Conservation (phyloP, 805 yeast species). For the Zygotorulaspora chibaensis region DNA sequence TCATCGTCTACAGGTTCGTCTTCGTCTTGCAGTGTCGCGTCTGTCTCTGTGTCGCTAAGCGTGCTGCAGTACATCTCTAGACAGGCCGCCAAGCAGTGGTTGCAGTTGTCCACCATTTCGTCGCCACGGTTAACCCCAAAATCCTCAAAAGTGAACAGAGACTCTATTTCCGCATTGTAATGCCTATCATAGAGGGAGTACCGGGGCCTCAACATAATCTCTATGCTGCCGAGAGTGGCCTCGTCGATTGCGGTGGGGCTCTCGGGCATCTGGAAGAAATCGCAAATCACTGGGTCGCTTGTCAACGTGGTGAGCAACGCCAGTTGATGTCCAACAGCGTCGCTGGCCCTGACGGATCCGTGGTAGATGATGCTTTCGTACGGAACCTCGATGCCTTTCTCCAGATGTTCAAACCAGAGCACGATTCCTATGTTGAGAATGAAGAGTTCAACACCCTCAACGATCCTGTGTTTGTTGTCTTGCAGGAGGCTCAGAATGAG, state of each 20-base stretch:
- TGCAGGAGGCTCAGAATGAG: slow-evolving; percentile 25
- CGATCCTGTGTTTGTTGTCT: slow-evolving; percentile 4
- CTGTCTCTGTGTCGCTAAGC: slow-evolving; percentile 3
- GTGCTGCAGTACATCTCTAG: slow-evolving; percentile 25
- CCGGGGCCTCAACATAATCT: slow-evolving; percentile 37
- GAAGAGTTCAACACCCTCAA: slow-evolving; percentile 35
- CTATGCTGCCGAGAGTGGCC: slow-evolving; percentile 25
- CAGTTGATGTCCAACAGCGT: slow-evolving; percentile 27
- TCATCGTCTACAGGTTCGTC: slow-evolving; percentile 3
- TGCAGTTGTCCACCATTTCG: slow-evolving; percentile 36
- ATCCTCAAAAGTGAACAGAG: slow-evolving; percentile 35
- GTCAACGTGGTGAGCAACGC: slow-evolving; percentile 29
- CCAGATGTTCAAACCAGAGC: slow-evolving; percentile 38
- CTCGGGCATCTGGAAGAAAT: slow-evolving; percentile 17
- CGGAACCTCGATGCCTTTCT: slow-evolving; percentile 38
- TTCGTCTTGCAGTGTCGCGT: neutral
- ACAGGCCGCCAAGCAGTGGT: slow-evolving; percentile 37
- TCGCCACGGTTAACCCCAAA: slow-evolving; percentile 42
- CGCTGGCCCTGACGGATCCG: slow-evolving; percentile 20
- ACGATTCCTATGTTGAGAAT: slow-evolving; percentile 37
- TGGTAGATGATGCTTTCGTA: slow-evolving; percentile 34
- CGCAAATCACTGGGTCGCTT: slow-evolving; percentile 23
- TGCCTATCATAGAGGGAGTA: slow-evolving; percentile 37
- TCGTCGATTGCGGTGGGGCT: neutral
- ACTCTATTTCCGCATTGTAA: slow-evolving; percentile 35